Conservation (phyloP, 129 eudicot genomes). For the Pulicaria dysenterica region DNA sequence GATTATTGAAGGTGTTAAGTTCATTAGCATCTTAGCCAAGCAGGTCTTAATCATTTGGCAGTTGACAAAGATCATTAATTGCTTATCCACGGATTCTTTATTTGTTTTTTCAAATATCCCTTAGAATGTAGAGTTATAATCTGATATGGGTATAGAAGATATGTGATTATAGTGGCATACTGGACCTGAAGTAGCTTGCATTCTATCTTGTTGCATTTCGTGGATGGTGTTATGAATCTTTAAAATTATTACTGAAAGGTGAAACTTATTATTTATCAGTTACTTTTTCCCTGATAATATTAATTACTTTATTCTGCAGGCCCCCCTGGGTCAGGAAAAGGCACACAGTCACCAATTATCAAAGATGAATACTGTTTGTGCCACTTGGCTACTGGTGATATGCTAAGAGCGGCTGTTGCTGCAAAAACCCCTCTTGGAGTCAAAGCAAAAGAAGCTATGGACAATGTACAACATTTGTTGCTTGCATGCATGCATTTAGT, state of each 20-base stretch:
- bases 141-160: conserved; percentile 4
- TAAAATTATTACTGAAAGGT: neutral
- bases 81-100: too few species aligned
- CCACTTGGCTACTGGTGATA: conserved; percentile 93
- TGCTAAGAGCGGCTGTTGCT: conserved; percentile 97
- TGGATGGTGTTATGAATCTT: neutral
- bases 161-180: neutral
- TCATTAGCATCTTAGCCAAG: neutral
- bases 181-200: conserved; percentile 6
- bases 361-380: conserved; percentile 94
- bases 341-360: conserved; percentile 89
- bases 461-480: conserved; percentile 49
- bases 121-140: neutral
- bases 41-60: too few species aligned
- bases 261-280: neutral
- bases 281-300: conserved; percentile 7
- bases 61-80: too few species aligned
- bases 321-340: conserved; percentile 99
- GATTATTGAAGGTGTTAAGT: neutral
- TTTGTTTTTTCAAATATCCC: neutral
- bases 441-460: conserved; percentile 95
- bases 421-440: conserved; percentile 95
- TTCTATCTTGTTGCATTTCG: neutral
- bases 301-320: conserved; percentile 49
- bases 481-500: conserved; percentile 6